Evolutionary conservation across 805 yeast species (phyloP).

Genomic region (Kluyveromyces siamensis): DNA sequence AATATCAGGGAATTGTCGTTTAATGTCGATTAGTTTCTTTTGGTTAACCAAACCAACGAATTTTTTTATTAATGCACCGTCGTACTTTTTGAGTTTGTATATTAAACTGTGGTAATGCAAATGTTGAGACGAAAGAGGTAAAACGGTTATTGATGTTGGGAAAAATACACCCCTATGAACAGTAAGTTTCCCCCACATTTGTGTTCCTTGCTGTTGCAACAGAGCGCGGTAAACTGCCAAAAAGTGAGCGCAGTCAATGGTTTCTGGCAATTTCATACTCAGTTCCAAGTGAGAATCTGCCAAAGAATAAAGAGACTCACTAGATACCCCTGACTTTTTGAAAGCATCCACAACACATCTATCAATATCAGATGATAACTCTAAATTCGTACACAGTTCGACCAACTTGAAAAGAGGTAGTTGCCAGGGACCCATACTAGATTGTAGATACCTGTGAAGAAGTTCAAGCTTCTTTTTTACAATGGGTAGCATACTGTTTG

Average conservation of each 20-base stretch:
- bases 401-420: constrained; percentile 32
- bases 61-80: constrained; percentile 12
- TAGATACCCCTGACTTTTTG: constrained; percentile 11
- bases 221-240: constrained; percentile 43
- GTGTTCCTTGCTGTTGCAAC: constrained; percentile 35
- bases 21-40: constrained; percentile 3
- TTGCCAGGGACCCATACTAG: constrained; percentile 32
- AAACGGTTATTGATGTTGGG: constrained; percentile 36
- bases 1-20: constrained; percentile 26
- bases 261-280: constrained; percentile 9
- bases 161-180: constrained; percentile 26
- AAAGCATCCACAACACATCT: constrained; percentile 20
- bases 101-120: constrained; percentile 26
- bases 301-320: constrained; percentile 23
- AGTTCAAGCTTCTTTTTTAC: constrained; percentile 36
- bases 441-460: constrained; percentile 39
- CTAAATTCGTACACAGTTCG: constrained; percentile 27
- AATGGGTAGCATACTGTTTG: constrained; percentile 34
- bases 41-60: constrained; percentile 20
- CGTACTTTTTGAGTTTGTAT: constrained; percentile 19
- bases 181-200: constrained; percentile 35
- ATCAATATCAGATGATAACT: constrained; percentile 23
- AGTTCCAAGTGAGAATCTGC: constrained; percentile 5
- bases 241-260: constrained; percentile 21
- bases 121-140: constrained; percentile 34